Evolutionary conservation across 306 rosid species (phyloP), one percentile per base, ranked within the genome.

Genomic region (Gastrolobium bilobum): DNA sequence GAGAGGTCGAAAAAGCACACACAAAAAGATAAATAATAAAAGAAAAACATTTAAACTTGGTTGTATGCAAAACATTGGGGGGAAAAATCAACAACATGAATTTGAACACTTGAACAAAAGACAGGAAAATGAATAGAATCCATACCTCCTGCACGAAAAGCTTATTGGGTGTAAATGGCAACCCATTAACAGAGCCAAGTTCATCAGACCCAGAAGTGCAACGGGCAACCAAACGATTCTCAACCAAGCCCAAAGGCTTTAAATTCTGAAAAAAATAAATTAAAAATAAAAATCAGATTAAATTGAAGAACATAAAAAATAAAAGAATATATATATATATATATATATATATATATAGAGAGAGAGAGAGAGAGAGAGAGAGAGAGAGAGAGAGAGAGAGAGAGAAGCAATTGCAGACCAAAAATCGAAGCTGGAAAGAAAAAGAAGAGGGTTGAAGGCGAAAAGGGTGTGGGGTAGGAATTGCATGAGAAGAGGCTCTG

Each of bases 111-210:
- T 46, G 29, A 69, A 6, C 70, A 57, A 68, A 13, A 29, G 54
- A 77, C n/a, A 65, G 63, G 65, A 79, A 69, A 39, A 61, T 7
- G 4, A 77, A 66, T 33, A 71, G 58, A 68, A 44, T 14, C 44
- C 63, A 42, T 53, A 95, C 99, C 99, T 96, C 99, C 48, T 91
- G 90, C 86, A 85, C 73, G 77, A 96, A 96, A 81, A 93, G 93
- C 77, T 89, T 91, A 82, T 87, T 91, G 83, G 98, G 92, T 54
- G 90, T 81, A 61, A 76, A 56, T 29, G 90, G 86, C 78, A 87
- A 85, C 29, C 93, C 94, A 63, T 90, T 82, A 57, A 77, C 61
- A 39, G 92, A 77, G 76, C 84, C 87, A 82, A 83, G 83, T 80
- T 79, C 94, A 54, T 86, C 89, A 20, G 86, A 83, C 61, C 91